Evolutionary conservation across 2,329 filamentous ascomycete genomes (phyloP).

Genomic region (Fusarium luffae): DNA sequence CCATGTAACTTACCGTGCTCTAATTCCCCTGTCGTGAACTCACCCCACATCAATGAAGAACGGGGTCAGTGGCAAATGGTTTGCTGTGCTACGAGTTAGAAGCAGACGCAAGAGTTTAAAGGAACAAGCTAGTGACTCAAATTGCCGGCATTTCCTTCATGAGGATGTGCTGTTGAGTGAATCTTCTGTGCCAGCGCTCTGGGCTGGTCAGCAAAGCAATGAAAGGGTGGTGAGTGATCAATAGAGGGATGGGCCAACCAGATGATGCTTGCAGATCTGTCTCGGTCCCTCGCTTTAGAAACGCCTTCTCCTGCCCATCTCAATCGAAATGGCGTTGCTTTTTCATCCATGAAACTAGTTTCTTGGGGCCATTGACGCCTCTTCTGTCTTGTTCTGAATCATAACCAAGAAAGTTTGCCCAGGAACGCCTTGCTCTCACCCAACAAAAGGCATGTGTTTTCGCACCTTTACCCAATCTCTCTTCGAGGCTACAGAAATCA

Average conservation of each 20-base stretch:
- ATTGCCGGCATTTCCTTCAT: conserved; percentile 10
- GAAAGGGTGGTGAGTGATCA: conserved; percentile 19
- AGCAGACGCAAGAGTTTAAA: not conserved
- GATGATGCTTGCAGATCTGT: conserved; percentile 40
- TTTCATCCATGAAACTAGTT: not conserved
- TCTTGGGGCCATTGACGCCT: conserved; percentile 6
- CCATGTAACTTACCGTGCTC: conserved; percentile 24
- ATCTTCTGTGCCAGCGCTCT: conserved; percentile 1
- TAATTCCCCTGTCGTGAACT: conserved; percentile 33
- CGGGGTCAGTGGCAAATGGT: conserved; percentile 35
- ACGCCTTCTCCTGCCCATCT: conserved; percentile 17
- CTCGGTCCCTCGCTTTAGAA: conserved; percentile 18
- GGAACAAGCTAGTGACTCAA: conserved; percentile 6
- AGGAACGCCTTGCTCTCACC: not conserved
- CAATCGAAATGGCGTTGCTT: conserved; percentile 18
- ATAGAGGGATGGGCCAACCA: conserved; percentile 25
- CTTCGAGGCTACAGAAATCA: not conserved
- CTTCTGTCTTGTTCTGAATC: not conserved
- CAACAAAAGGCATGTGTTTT: not conserved
- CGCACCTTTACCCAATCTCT: not conserved
- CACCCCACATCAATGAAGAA: conserved; percentile 38
- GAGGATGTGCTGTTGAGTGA: not conserved
- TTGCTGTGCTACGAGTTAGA: conserved; percentile 9
- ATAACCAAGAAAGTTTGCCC: conserved; percentile 1
- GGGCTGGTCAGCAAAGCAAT: conserved; percentile 20